phyloP scores from a whole-genome alignment of 1,284 basidiomycete species.

The Trichosporon sp. region DNA sequence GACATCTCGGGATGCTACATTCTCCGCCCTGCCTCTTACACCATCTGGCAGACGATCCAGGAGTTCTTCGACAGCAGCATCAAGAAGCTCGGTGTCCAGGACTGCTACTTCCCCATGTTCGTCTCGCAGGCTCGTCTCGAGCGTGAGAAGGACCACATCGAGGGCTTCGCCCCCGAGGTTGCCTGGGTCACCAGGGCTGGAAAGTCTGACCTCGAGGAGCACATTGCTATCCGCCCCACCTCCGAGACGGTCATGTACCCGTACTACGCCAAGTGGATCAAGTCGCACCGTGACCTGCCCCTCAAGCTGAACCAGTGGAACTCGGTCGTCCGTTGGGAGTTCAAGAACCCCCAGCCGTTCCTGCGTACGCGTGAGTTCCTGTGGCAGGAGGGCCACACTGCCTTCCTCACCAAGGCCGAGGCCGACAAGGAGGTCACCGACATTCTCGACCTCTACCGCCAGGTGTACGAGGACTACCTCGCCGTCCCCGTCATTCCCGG shows the following conservation, averaged over 20 bases:
- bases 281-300: conserved; percentile 93
- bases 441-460: conserved; percentile 92
- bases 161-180: conserved; percentile 99
- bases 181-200: conserved; percentile 98
- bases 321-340: conserved; percentile 98
- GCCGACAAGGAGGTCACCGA: conserved; percentile 86
- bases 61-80: conserved; percentile 88
- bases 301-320: conserved; percentile 99
- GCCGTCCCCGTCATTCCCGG: conserved; percentile 96
- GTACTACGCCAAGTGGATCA: conserved; percentile 98
- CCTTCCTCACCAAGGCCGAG: conserved; percentile 79
- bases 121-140: conserved; percentile 89
- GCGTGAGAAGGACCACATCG: conserved; percentile 96
- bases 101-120: conserved; percentile 99
- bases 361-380: conserved; percentile 97
- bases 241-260: conserved; percentile 99
- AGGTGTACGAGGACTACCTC: conserved; percentile 94
- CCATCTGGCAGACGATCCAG: conserved; percentile 95
- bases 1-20: conserved; percentile 98
- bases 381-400: conserved; percentile 99
- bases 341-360: conserved; percentile 99
- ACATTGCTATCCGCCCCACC: conserved; percentile 95
- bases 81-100: conserved; percentile 91
- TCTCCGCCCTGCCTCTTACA: conserved; percentile 94
- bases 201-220: conserved; percentile 88